These are phyloP conservation scores for Helicocarpus griseus DNA, from an alignment of 2,329 filamentous ascomycete species.

Conservation along the genomic window DNA sequence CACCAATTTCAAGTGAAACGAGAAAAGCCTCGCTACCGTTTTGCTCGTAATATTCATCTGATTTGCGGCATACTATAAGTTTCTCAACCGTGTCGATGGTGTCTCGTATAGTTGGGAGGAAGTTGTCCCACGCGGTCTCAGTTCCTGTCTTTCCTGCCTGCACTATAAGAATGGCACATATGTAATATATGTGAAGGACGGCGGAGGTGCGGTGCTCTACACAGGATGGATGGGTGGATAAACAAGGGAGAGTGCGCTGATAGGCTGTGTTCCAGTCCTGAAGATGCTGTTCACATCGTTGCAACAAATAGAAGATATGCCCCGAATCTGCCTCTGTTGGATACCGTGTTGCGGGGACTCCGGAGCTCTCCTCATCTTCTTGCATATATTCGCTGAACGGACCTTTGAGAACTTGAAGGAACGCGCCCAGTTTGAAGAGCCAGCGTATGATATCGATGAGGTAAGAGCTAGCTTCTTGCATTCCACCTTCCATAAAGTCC, in stretches of 20 bases:
- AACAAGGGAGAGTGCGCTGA: not conserved
- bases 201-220: not conserved
- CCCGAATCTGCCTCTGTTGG: not conserved
- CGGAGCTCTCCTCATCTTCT: not conserved
- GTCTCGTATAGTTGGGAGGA: not conserved
- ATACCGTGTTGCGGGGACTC: not conserved
- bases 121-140: not conserved
- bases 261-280: not conserved
- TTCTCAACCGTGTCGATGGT: not conserved
- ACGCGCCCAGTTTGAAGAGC: not conserved
- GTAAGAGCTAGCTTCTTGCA: not conserved
- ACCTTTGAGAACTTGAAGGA: not conserved
- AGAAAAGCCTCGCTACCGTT: not conserved
- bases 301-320: not conserved
- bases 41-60: not conserved
- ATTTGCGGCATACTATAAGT: not conserved
- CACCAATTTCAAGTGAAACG: not conserved
- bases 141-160: not conserved
- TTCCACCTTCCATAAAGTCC: not conserved
- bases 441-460: not conserved
- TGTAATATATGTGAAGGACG: not conserved
- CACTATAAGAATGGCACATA: not conserved
- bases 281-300: not conserved
- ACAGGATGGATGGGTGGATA: not conserved
- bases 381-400: no score